Conservation (phyloP, 2,329 filamentous ascomycete species). For the Aspergillus carbonarius region DNA sequence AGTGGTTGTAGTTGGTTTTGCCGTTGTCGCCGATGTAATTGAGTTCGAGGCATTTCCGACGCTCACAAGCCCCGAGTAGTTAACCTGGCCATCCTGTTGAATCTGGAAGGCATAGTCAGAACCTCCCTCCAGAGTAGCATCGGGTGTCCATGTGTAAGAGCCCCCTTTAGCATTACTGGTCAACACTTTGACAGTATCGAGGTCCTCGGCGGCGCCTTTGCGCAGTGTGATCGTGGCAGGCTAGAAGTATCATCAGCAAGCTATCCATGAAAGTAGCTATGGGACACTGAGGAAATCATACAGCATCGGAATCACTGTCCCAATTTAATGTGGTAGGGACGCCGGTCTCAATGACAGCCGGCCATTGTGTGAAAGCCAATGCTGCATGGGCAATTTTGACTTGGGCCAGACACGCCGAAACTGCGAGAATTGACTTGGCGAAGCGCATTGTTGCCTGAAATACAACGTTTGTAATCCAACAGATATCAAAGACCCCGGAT, state of each 20-base stretch:
- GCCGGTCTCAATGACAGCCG: slow-evolving; percentile 50
- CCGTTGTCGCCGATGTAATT: slow-evolving; percentile 9
- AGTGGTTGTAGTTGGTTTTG: background rate
- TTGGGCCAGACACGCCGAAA: slow-evolving; percentile 43
- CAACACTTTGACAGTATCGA: slow-evolving; percentile 51
- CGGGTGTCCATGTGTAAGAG: slow-evolving; percentile 53
- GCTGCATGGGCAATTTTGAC: slow-evolving; percentile 49
- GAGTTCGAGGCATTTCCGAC: slow-evolving; percentile 37
- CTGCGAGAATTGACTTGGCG: slow-evolving; percentile 48
- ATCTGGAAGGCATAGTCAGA: slow-evolving; percentile 61
- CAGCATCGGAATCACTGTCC: slow-evolving; percentile 42
- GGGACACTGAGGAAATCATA: slow-evolving; percentile 17
- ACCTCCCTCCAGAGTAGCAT: slow-evolving; percentile 42
- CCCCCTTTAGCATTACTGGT: slow-evolving; percentile 49
- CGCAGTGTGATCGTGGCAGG: slow-evolving; percentile 58
- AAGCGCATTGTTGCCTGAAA: slow-evolving; percentile 49
- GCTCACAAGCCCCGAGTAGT: slow-evolving; percentile 57
- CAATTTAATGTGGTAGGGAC: slow-evolving; percentile 51
- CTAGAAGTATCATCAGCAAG: slow-evolving; percentile 27
- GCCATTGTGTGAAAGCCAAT: slow-evolving; percentile 54
- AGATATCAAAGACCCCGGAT: too few species aligned
- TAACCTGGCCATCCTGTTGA: slow-evolving; percentile 50
- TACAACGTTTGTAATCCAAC: background rate
- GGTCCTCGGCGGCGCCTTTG: slow-evolving; percentile 51
- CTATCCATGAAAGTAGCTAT: background rate